Base-by-base conservation (phyloP, 345 rosid genomes). In the Firmiana major region DNA sequence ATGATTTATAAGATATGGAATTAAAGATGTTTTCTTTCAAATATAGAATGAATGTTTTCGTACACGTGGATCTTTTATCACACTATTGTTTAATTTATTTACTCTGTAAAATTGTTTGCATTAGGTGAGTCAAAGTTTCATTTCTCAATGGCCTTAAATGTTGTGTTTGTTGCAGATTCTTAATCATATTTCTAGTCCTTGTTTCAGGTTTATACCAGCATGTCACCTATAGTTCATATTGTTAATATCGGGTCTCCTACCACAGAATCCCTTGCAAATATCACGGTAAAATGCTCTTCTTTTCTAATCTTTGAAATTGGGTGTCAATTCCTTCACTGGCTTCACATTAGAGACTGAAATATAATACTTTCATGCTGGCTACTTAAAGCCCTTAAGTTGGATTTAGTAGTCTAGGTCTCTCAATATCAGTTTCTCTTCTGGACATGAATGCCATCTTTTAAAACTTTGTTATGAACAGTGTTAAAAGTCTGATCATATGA, bases 131-230 rank as follows among this genome's bases (percentile, higher is more conserved):
- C 12, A 49, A 26, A 49, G 24, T 7, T 46, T 51, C 10, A 21
- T 16, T 28, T 49, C 54, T 22, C 11, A 15, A 68, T 58, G 22
- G 22, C 40, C 57, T 74, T 16, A 63, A 46, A 64, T 60, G 6
- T 11, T 5, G 26, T 19, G 17, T 51, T 77, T 58, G 28, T 38
- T 6, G 60, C 60, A 69, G 28, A 43, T 45, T 45, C 58, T 42
- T 40, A 22, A 75, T 34, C 21, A 70, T 60, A 57, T 67, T 24
- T 42, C 57, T 40, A 8, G 75, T 75, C 51, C 16, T 68, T 76
- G 46, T 85, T 87, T 78, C 90, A 95, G 99, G 97, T 90, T 70
- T 95, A 95, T 80, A 88, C 98, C 54, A 95, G 98, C 80, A 90
- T 93, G 91, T 93, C 94, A 28, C 98, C 98, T 62, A 83, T 93